A percentile compares a stretch with the other conserved stretches of the same genome.
Evolutionary conservation across 176 grass and related monocot genomes (phyloP).

Genomic region (Tuctoria greenei): DNA sequence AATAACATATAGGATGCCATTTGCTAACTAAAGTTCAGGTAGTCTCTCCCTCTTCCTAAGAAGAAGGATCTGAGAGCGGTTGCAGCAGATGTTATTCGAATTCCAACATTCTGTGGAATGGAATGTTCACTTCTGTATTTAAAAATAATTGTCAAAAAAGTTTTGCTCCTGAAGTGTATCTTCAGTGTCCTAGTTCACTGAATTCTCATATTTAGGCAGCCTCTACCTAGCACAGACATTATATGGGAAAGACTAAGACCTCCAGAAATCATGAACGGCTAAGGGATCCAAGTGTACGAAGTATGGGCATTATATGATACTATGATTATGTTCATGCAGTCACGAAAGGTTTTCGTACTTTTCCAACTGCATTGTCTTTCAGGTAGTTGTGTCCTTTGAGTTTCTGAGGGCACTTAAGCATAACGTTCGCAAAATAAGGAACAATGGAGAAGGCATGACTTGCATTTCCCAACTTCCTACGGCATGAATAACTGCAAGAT

Average conservation of each 20-base stretch:
- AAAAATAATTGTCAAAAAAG: not conserved
- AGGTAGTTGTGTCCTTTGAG: slow-evolving; percentile 31
- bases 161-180: not conserved
- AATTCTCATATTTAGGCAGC: not conserved
- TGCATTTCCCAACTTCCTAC: slow-evolving; percentile 69
- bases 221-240: not conserved
- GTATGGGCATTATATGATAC: not conserved
- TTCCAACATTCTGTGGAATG: not conserved
- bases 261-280: not conserved
- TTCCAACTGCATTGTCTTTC: slow-evolving; percentile 23
- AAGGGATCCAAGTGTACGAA: not conserved
- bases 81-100: not conserved
- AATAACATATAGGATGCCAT: not conserved
- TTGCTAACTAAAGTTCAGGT: not conserved
- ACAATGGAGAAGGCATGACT: slow-evolving; percentile 58
- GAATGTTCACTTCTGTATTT: not conserved
- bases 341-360: slow-evolving; percentile 15
- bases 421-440: slow-evolving; percentile 46
- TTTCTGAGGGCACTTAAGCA: slow-evolving; percentile 27
- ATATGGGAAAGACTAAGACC: not conserved
- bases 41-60: not conserved
- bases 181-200: not conserved
- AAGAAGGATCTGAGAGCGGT: slow-evolving; percentile 20
- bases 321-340: not conserved
- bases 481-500: slow-evolving; percentile 47